Percentiles rank a stretch among this genome's conserved stretches.
Evolutionary conservation across 2,329 filamentous ascomycete species (phyloP).

Genomic region (Gremmenia infestans): DNA sequence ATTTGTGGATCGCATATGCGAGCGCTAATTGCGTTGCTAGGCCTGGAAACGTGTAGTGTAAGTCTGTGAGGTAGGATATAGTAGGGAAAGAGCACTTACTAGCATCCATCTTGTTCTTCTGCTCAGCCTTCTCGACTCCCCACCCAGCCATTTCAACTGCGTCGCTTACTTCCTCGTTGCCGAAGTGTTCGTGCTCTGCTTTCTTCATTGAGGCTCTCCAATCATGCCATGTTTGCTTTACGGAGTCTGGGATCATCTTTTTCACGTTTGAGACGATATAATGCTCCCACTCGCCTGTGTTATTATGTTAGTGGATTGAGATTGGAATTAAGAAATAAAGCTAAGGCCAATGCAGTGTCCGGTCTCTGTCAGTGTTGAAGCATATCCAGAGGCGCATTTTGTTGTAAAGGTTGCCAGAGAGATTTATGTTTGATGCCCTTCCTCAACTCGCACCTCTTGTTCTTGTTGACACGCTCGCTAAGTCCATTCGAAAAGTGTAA

Average conservation of each 20-base stretch:
- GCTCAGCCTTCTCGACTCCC: slow-evolving; percentile 60
- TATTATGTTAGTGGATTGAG: not conserved
- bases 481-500: too few species aligned
- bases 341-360: slow-evolving; percentile 2
- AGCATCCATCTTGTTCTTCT: slow-evolving; percentile 58
- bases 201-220: slow-evolving; percentile 45
- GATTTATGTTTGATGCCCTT: too few species aligned
- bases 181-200: slow-evolving; percentile 39
- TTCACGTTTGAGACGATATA: slow-evolving; percentile 57
- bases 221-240: slow-evolving; percentile 49
- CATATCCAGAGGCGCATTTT: not conserved
- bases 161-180: slow-evolving; percentile 41
- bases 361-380: not conserved
- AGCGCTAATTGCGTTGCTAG: slow-evolving; percentile 79
- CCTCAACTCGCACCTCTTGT: too few species aligned
- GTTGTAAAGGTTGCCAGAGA: too few species aligned
- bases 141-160: slow-evolving; percentile 49
- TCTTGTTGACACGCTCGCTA: too few species aligned
- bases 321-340: slow-evolving; percentile 1
- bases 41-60: slow-evolving; percentile 37
- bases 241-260: slow-evolving; percentile 53
- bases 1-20: slow-evolving; percentile 97
- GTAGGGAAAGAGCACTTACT: slow-evolving; percentile 53
- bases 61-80: not conserved
- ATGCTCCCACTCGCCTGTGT: slow-evolving; percentile 57